A percentile compares a stretch with the other conserved stretches of the same genome.
These are phyloP conservation scores for Mycena galopus DNA, from an alignment of 768 basidiomycete species.

Conservation along the genomic window DNA sequence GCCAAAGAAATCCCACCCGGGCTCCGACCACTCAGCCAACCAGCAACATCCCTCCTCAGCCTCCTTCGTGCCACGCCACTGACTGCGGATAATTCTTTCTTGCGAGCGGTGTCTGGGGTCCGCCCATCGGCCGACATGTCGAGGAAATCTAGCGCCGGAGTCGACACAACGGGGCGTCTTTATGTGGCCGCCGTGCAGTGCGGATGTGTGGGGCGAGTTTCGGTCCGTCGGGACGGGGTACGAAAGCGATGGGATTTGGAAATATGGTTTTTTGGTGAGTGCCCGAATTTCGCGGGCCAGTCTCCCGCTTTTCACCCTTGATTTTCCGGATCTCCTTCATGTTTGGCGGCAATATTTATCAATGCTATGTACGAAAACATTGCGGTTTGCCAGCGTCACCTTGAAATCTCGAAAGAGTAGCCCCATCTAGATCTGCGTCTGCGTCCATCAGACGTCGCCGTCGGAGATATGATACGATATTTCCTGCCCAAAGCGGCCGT, in stretches of 20 bases:
- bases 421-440: slow-evolving; percentile 18
- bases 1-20: background rate
- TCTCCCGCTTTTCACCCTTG: background rate
- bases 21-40: slow-evolving; percentile 8
- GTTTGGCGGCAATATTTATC: background rate
- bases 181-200: slow-evolving; percentile 3
- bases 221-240: background rate
- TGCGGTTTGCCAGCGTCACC: background rate
- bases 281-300: background rate
- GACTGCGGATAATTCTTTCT: slow-evolving; percentile 20
- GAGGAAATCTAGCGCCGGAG: background rate
- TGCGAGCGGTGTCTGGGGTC: slow-evolving; percentile 20
- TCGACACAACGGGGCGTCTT: background rate
- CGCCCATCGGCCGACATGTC: background rate
- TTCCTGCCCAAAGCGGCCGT: slow-evolving; percentile 11
- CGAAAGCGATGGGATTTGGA: background rate
- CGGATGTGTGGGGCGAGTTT: background rate
- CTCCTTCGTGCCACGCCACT: background rate
- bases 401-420: no score
- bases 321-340: background rate
- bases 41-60: background rate
- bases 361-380: slow-evolving; percentile 1
- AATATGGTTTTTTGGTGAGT: slow-evolving; percentile 5
- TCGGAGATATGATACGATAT: slow-evolving; percentile 36
- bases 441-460: slow-evolving; percentile 26